Percentiles rank a stretch among this genome's conserved stretches.
phyloP scores from a whole-genome alignment of 1,284 basidiomycete genomes.

The Termitomyces sp. region DNA sequence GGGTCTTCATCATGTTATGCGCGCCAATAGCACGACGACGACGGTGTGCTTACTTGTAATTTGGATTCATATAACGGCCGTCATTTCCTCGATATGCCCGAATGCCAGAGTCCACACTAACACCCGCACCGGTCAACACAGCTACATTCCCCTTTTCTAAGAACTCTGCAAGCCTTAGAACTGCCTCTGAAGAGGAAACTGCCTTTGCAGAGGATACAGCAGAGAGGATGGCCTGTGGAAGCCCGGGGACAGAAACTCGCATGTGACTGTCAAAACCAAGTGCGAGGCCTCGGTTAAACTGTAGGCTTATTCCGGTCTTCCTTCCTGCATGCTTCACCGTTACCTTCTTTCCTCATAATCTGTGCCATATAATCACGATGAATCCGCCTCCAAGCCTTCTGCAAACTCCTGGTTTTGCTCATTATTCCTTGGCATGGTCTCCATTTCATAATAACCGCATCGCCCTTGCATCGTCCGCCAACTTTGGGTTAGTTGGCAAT shows the following conservation, averaged over 20 bases:
- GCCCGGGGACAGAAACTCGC: conserved; percentile 78
- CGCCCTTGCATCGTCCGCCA: conserved; percentile 87
- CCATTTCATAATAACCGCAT: conserved; percentile 83
- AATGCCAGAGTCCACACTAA: conserved; percentile 90
- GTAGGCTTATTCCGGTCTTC: conserved; percentile 8
- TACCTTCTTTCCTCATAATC: conserved; percentile 1
- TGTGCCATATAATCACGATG: conserved; percentile 30
- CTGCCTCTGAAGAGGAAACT: conserved; percentile 50
- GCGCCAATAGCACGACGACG: not conserved
- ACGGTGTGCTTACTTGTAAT: conserved; percentile 67
- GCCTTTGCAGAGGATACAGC: conserved; percentile 31
- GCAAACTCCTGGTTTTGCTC: conserved; percentile 81
- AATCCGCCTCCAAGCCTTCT: conserved; percentile 44
- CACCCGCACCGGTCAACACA: conserved; percentile 84
- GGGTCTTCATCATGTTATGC: conserved; percentile 34
- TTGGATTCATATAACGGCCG: conserved; percentile 85
- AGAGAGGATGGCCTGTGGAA: conserved; percentile 55
- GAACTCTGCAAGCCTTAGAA: conserved; percentile 64
- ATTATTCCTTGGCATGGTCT: conserved; percentile 87
- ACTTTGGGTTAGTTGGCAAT: conserved; percentile 95
- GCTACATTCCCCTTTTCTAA: conserved; percentile 63
- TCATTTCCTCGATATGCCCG: conserved; percentile 82
- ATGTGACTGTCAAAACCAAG: conserved; percentile 41
- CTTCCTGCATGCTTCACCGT: conserved; percentile 2
- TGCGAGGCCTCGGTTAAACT: conserved; percentile 15